A percentile compares a stretch with the other conserved stretches of the same genome.
phyloP scores from a whole-genome alignment of 768 basidiomycete species.

The Royoungia palumana region DNA sequence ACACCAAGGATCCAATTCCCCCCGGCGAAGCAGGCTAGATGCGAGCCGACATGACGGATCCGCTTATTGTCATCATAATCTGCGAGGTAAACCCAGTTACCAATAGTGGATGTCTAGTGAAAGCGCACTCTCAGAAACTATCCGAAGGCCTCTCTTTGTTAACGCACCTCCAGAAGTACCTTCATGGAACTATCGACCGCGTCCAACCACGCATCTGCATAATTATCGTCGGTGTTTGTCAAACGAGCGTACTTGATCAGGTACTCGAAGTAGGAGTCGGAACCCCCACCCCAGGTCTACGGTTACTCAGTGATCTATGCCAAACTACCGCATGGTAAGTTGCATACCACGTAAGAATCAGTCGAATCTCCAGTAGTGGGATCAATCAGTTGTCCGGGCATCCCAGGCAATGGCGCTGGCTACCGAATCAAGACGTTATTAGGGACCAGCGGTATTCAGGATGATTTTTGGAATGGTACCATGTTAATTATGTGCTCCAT shows the following conservation, averaged over 20 bases:
- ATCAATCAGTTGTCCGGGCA: constrained; percentile 58
- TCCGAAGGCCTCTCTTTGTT: fast-evolving
- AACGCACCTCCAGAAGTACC: constrained; percentile 49
- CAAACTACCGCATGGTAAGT: neutral
- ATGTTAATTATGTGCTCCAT: constrained; percentile 48
- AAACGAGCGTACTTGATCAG: constrained; percentile 69
- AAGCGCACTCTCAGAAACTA: neutral
- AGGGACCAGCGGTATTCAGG: neutral
- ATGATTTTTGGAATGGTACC: constrained; percentile 25
- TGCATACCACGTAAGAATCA: constrained; percentile 53
- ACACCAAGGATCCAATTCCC: constrained; percentile 76
- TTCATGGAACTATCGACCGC: constrained; percentile 72
- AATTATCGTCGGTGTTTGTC: constrained; percentile 58
- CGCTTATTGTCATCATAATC: constrained; percentile 46
- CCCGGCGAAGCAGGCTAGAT: constrained; percentile 70
- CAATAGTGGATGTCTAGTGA: constrained; percentile 59
- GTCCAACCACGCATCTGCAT: constrained; percentile 62
- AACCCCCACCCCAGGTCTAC: constrained; percentile 68
- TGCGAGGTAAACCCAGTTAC: constrained; percentile 58
- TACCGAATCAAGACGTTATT: constrained; percentile 2
- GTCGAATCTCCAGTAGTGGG: constrained; percentile 47
- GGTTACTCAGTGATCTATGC: neutral
- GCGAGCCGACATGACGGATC: constrained; percentile 64
- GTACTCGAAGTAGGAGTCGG: constrained; percentile 77
- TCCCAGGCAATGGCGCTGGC: constrained; percentile 35